Conservation (phyloP, 805 yeast species). For the Candida xyloterini region DNA sequence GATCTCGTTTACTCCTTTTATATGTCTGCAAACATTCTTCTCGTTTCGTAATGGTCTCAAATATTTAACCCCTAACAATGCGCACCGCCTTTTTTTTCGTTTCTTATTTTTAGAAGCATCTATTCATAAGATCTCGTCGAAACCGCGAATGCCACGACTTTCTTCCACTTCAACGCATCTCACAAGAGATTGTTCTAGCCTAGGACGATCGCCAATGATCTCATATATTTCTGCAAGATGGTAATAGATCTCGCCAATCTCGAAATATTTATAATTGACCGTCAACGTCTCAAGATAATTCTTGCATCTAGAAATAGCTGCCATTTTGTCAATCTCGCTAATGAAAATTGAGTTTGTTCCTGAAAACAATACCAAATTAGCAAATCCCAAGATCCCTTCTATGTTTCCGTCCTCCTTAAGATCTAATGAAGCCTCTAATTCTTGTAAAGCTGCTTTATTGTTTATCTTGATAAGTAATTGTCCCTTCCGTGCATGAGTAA, state of each 20-base stretch:
- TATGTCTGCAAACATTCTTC: slow-evolving; percentile 5
- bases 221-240: slow-evolving; percentile 63
- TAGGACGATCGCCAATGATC: slow-evolving; percentile 46
- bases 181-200: slow-evolving; percentile 53
- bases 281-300: slow-evolving; percentile 40
- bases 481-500: slow-evolving; percentile 51
- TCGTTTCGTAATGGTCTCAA: slow-evolving; percentile 9
- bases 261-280: slow-evolving; percentile 40
- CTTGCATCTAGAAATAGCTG: slow-evolving; percentile 59
- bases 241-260: slow-evolving; percentile 64
- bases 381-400: slow-evolving; percentile 53
- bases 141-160: slow-evolving; percentile 48
- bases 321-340: slow-evolving; percentile 52
- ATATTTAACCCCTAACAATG: neutral
- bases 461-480: slow-evolving; percentile 35
- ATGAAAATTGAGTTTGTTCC: slow-evolving; percentile 35
- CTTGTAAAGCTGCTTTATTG: slow-evolving; percentile 50
- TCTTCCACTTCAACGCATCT: slow-evolving; percentile 64
- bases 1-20: slow-evolving; percentile 1
- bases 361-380: slow-evolving; percentile 44
- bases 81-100: slow-evolving; percentile 6
- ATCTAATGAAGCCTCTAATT: slow-evolving; percentile 63
- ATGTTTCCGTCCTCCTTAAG: slow-evolving; percentile 42
- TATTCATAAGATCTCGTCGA: slow-evolving; percentile 13
- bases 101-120: slow-evolving; percentile 1